phyloP scores from a whole-genome alignment of 768 basidiomycete genomes.

The Sistotremastrum niveocremeum region DNA sequence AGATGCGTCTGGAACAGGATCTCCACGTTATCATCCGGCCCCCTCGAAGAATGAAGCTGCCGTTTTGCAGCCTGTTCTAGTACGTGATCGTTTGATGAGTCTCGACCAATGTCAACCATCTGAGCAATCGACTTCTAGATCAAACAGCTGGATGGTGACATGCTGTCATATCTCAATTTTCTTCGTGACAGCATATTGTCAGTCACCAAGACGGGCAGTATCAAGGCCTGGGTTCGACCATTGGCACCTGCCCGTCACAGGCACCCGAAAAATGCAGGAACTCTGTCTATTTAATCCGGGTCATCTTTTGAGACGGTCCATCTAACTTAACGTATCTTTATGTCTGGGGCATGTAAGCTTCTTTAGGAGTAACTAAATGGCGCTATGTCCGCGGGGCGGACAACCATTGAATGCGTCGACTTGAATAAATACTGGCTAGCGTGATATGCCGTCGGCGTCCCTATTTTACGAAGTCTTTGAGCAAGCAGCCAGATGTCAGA shows the following conservation, averaged over 20 bases:
- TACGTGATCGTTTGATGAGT: conserved; percentile 20
- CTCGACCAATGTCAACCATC: not conserved
- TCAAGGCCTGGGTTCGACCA: conserved; percentile 79
- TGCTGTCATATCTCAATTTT: conserved; percentile 63
- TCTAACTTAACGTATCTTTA: too few relatives aligned
- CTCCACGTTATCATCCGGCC: conserved; percentile 66
- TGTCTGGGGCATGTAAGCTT: too few relatives aligned
- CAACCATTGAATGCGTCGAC: too few relatives aligned
- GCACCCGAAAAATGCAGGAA: too few relatives aligned
- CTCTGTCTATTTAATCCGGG: too few relatives aligned
- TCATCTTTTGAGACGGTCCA: too few relatives aligned
- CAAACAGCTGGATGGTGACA: conserved; percentile 70
- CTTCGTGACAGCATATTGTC: conserved; percentile 70
- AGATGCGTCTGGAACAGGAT: conserved; percentile 25
- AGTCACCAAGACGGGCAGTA: conserved; percentile 57
- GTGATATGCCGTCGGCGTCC: too few relatives aligned
- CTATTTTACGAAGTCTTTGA: too few relatives aligned
- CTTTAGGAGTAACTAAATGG: too few relatives aligned
- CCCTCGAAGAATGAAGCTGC: conserved; percentile 86
- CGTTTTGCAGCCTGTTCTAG: conserved; percentile 80
- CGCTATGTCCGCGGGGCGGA: too few relatives aligned
- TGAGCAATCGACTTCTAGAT: conserved; percentile 29
- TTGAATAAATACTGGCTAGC: too few relatives aligned
- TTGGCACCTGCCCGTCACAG: conserved; percentile 22
- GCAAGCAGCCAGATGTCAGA: too few relatives aligned